Evolutionary conservation across 192 early-diverging fungal species (phyloP).

Genomic region (Mortierella hygrophila): DNA sequence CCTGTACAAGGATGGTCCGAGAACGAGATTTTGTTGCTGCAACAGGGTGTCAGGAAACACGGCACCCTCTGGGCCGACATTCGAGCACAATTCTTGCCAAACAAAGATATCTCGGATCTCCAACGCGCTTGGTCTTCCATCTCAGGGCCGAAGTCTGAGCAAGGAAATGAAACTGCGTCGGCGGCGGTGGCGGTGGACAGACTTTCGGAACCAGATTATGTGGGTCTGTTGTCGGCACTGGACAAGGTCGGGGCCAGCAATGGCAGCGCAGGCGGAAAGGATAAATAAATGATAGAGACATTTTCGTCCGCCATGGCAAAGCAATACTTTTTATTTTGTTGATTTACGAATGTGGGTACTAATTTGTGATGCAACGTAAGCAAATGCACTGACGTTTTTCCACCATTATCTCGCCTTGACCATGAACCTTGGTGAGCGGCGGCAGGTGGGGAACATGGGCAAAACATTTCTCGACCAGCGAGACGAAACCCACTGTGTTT

Average conservation of each 20-base stretch:
- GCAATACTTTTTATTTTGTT: no score
- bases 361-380: no score
- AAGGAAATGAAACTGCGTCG: background rate
- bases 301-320: no score
- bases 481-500: no score
- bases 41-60: constrained; percentile 39
- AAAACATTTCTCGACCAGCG: no score
- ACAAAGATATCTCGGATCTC: constrained; percentile 24
- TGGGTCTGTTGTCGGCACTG: constrained; percentile 20
- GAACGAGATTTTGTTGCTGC: constrained; percentile 22
- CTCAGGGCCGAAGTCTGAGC: constrained; percentile 2
- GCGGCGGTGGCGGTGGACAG: constrained; percentile 13
- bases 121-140: constrained; percentile 31
- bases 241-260: constrained; percentile 12
- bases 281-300: background rate
- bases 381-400: no score
- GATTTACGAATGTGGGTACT: no score
- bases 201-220: constrained; percentile 32
- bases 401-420: no score
- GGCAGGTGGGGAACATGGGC: no score
- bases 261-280: background rate
- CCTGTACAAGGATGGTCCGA: constrained; percentile 29
- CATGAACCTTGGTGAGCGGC: no score
- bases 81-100: constrained; percentile 45
- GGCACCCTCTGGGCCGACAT: constrained; percentile 44